phyloP scores from a whole-genome alignment of 768 basidiomycete species.

The Botryobasidium botryosum region DNA sequence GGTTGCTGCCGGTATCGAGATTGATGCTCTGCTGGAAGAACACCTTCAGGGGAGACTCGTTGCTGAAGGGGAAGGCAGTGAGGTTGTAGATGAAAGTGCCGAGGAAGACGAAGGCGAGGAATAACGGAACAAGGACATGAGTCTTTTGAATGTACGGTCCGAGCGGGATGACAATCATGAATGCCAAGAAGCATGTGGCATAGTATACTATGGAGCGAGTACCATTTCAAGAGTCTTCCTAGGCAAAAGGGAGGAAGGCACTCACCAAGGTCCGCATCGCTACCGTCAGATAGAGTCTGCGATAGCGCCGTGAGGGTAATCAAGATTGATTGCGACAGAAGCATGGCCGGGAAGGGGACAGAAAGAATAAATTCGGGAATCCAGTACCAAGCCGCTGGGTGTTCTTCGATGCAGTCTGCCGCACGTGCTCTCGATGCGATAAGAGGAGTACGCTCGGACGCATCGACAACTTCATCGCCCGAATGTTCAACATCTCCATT shows the following conservation, averaged over 20 bases:
- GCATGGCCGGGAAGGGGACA: constrained; percentile 35
- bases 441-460: constrained; percentile 43
- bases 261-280: constrained; percentile 31
- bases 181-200: constrained; percentile 30
- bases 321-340: constrained; percentile 34
- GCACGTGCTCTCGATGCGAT: constrained; percentile 16
- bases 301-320: constrained; percentile 30
- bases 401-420: neutral
- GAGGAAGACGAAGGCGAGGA: constrained; percentile 27
- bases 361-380: constrained; percentile 38
- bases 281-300: constrained; percentile 51
- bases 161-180: constrained; percentile 40
- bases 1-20: constrained; percentile 21
- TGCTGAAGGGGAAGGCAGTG: constrained; percentile 44
- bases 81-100: constrained; percentile 26
- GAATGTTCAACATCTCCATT: constrained; percentile 1
- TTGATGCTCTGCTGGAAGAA: constrained; percentile 50
- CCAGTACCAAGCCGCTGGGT: constrained; percentile 27
- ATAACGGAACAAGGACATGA: constrained; percentile 23
- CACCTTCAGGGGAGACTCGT: constrained; percentile 43
- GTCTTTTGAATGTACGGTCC: constrained; percentile 45
- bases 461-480: constrained; percentile 6
- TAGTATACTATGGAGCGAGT: no score
- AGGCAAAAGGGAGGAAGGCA: constrained; percentile 1
- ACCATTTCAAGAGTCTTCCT: no score